These are phyloP conservation scores for Pueraria montana DNA, from an alignment of 306 rosid species.

Conservation along the genomic window DNA sequence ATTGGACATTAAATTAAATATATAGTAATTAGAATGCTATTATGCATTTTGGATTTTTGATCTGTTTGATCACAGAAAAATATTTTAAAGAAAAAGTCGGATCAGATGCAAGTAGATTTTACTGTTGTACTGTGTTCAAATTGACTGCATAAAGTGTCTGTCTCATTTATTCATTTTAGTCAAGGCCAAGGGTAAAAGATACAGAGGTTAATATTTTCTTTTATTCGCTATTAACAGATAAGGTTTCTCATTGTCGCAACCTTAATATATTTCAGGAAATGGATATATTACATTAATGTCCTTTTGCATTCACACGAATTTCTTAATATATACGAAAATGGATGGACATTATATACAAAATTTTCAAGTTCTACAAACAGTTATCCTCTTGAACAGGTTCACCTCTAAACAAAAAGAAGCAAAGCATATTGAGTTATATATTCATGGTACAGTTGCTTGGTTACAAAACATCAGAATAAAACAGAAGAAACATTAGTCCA, in stretches of 20 bases:
- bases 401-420: too few relatives aligned
- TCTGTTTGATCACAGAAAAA: too few relatives aligned
- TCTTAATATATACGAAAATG: neutral
- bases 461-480: too few relatives aligned
- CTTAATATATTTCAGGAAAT: neutral
- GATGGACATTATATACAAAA: neutral
- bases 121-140: too few relatives aligned
- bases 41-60: too few relatives aligned
- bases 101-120: too few relatives aligned
- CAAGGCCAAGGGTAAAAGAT: too few relatives aligned
- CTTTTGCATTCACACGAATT: neutral
- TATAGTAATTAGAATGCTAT: too few relatives aligned
- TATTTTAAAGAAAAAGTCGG: too few relatives aligned
- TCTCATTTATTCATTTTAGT: too few relatives aligned
- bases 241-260: neutral
- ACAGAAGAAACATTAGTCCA: neutral
- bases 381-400: neutral
- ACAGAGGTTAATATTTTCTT: neutral
- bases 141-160: too few relatives aligned
- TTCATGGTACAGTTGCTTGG: neutral
- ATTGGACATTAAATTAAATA: too few relatives aligned
- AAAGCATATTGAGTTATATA: neutral
- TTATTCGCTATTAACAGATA: conserved; percentile 23
- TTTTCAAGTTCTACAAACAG: neutral
- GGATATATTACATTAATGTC: neutral